These are phyloP conservation scores for Agaricales sp. DNA, from an alignment of 1,284 basidiomycete species.

Conservation along the genomic window DNA sequence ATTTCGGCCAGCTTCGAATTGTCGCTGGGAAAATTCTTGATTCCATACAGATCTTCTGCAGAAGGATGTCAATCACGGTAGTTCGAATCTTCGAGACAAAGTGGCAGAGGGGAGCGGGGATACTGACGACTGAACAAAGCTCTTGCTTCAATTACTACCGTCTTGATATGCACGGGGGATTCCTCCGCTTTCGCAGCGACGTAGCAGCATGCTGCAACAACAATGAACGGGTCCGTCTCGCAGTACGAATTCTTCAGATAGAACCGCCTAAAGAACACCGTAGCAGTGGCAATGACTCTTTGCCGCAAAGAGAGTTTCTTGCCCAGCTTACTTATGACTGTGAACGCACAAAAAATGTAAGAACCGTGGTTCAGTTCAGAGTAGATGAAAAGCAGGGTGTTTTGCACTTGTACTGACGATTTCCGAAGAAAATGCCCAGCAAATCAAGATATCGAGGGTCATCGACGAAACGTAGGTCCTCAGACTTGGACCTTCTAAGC, in stretches of 20 bases:
- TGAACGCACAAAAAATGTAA: no score
- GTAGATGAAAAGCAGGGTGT: not conserved
- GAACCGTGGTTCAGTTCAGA: slow-evolving; percentile 2
- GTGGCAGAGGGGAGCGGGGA: not conserved
- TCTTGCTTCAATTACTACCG: slow-evolving; percentile 78
- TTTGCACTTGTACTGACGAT: slow-evolving; percentile 39
- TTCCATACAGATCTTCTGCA: slow-evolving; percentile 50
- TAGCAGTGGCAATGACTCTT: slow-evolving; percentile 86
- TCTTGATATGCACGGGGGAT: slow-evolving; percentile 91
- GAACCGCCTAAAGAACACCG: slow-evolving; percentile 89
- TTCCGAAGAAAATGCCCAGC: slow-evolving; percentile 78
- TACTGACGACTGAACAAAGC: slow-evolving; percentile 67
- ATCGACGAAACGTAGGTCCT: slow-evolving; percentile 72
- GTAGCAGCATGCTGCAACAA: slow-evolving; percentile 89
- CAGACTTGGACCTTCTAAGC: slow-evolving; percentile 57
- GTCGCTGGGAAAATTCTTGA: slow-evolving; percentile 75
- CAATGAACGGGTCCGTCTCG: slow-evolving; percentile 90
- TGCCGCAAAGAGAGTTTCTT: slow-evolving; percentile 81
- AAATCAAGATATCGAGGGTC: slow-evolving; percentile 68
- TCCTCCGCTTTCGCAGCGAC: slow-evolving; percentile 97
- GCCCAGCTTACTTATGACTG: slow-evolving; percentile 84
- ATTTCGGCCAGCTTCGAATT: slow-evolving; percentile 93
- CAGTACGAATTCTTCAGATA: slow-evolving; percentile 91
- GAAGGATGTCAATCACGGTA: not conserved
- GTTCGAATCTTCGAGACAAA: not conserved